These are phyloP conservation scores for Kazachstania martiniae DNA, from an alignment of 805 yeast species.

Conservation along the genomic window DNA sequence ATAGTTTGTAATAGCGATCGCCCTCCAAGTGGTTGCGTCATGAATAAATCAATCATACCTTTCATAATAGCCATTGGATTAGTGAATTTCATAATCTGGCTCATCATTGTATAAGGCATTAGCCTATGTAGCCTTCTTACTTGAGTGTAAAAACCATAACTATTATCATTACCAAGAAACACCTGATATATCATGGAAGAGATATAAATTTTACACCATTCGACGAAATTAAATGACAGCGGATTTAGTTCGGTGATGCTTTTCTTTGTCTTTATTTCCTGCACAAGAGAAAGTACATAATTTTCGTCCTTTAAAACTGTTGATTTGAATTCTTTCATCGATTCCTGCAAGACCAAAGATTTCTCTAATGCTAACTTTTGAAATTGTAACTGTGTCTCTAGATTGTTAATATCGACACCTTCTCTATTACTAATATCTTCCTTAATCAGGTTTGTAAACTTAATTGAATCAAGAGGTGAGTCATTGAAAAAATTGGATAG, in stretches of 20 bases:
- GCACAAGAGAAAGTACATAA: conserved; percentile 52
- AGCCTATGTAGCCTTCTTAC: conserved; percentile 59
- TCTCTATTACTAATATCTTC: conserved; percentile 49
- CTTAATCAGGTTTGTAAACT: background rate
- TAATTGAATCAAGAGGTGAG: too few relatives aligned
- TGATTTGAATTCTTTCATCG: conserved; percentile 49
- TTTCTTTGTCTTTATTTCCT: conserved; percentile 49
- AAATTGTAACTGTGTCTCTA: conserved; percentile 58
- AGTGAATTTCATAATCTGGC: conserved; percentile 67
- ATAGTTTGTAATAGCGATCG: conserved; percentile 62
- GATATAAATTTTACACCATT: conserved; percentile 73
- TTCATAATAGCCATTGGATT: conserved; percentile 82
- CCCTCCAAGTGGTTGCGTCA: conserved; percentile 68
- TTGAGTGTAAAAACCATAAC: conserved; percentile 65
- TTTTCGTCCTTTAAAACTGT: conserved; percentile 39
- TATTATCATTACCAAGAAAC: conserved; percentile 70
- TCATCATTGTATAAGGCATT: conserved; percentile 72
- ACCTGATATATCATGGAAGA: conserved; percentile 77
- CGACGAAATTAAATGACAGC: conserved; percentile 56
- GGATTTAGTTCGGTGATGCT: conserved; percentile 52
- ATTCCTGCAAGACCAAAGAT: conserved; percentile 41
- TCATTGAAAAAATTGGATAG: conserved; percentile 41
- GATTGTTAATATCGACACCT: conserved; percentile 48
- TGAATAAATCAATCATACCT: conserved; percentile 65
- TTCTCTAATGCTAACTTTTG: conserved; percentile 56